Evolutionary conservation across 2,329 filamentous ascomycete genomes (phyloP), one percentile per base, ranked within the genome.

Genomic region (Exophiala lecanii-corni): DNA sequence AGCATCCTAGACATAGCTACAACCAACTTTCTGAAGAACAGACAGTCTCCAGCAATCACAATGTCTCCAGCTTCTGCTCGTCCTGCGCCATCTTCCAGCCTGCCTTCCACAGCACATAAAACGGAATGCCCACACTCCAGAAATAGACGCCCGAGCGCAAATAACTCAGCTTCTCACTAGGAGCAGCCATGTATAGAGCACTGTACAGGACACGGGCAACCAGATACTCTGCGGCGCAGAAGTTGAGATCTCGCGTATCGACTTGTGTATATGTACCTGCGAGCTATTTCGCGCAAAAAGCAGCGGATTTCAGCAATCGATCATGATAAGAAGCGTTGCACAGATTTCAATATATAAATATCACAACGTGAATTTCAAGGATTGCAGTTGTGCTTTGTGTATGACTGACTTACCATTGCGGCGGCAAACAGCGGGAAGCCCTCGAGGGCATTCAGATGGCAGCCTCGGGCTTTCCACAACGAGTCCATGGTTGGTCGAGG

Each of bases 381-480:
- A 34, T 6, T 10, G 16, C 13, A 32, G 17, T n/a, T 7, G 15
- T 9, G 37, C 9, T 18, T 9, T 10, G 23, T 19, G 5, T 32
- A 7, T 35, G 7, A 31, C n/a, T n/a, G 23, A 21, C 52, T 33
- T 55, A 59, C 55, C 59, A 64, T 62, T 9, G 61, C 59, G 47
- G 58, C 56, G 7, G 61, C 61, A 45, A 64, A 65, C 31, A 64
- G 43, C 3, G 62, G 62, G 32, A 64, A 49, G 3, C 56, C 52
- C 39, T 65, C 62, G 39, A 64, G 47, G 1, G 61, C 61, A 53
- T 65, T 65, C 9, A 64, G 40, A 55, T 64, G 62, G 9, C 59
- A 60, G 3, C 61, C 57, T 13, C 55, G 53, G 1, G 59, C 55
- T 9, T 56, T 54, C 34, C 53, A 59, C 9, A 62, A 56, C 40